Conservation (phyloP, 2,329 filamentous ascomycete genomes). For the Fusarium vanettenii region DNA sequence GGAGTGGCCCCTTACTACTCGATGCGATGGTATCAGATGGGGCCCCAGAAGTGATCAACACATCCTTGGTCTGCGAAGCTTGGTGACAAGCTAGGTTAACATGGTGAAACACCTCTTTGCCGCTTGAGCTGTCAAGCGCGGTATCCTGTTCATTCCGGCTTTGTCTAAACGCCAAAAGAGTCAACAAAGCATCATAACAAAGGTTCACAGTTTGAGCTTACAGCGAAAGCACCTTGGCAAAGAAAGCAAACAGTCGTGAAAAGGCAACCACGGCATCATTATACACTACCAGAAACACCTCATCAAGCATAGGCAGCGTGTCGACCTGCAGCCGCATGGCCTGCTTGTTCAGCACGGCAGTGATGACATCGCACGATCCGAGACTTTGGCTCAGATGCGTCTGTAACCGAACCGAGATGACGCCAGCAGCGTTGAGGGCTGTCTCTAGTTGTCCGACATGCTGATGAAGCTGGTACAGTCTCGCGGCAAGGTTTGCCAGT, state of each 20-base stretch:
- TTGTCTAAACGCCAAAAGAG: constrained; percentile 6
- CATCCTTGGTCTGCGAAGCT: constrained; percentile 29
- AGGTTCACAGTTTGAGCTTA: constrained; percentile 18
- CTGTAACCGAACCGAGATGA: constrained; percentile 48
- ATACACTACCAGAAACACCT: constrained; percentile 41
- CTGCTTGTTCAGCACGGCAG: constrained; percentile 49
- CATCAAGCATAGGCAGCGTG: constrained; percentile 39
- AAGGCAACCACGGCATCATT: constrained; percentile 40
- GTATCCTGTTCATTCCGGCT: constrained; percentile 41
- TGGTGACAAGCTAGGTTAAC: constrained; percentile 29
- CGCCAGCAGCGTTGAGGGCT: constrained; percentile 37
- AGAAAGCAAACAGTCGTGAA: constrained; percentile 40
- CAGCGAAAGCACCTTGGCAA: constrained; percentile 38
- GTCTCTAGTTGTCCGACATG: constrained; percentile 41
- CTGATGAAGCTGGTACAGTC: constrained; percentile 43
- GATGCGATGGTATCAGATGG: constrained; percentile 16
- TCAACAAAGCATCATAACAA: neutral
- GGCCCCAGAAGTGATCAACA: constrained; percentile 16
- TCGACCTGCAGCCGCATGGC: constrained; percentile 46
- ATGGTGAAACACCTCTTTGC: constrained; percentile 34
- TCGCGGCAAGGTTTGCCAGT: constrained; percentile 37
- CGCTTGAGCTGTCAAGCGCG: constrained; percentile 28
- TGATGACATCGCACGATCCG: constrained; percentile 43
- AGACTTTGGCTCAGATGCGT: constrained; percentile 43
- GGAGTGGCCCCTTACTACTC: constrained; percentile 28